Evolutionary conservation across 352 stramenopile species (phyloP).

Genomic region (Pythium dissimile): DNA sequence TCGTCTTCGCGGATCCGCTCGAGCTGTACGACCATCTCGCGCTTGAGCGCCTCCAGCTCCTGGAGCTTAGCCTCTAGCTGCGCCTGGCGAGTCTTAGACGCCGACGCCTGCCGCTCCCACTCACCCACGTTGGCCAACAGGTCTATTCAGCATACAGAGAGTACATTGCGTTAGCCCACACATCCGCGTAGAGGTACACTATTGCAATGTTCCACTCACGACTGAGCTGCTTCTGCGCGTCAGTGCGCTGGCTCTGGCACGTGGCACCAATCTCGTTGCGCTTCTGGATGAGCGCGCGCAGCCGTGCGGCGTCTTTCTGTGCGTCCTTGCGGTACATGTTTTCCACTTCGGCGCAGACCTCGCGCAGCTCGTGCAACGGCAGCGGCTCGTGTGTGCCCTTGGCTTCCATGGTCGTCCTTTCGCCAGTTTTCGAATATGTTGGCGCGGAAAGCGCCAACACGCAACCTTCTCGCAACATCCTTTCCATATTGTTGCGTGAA

Average conservation of each 20-base stretch:
- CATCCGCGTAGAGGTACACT: not conserved
- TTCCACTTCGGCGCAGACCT: slow-evolving; percentile 66
- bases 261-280: slow-evolving; percentile 54
- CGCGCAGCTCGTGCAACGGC: slow-evolving; percentile 62
- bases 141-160: slow-evolving; percentile 26
- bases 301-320: slow-evolving; percentile 46
- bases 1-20: slow-evolving; percentile 65
- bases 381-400: slow-evolving; percentile 20
- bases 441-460: slow-evolving; percentile 6
- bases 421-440: slow-evolving; percentile 4
- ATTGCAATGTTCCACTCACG: slow-evolving; percentile 28
- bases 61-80: slow-evolving; percentile 50
- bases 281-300: slow-evolving; percentile 54
- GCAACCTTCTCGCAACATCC: slow-evolving; percentile 31
- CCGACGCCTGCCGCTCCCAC: slow-evolving; percentile 54
- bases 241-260: slow-evolving; percentile 37
- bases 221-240: slow-evolving; percentile 51
- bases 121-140: slow-evolving; percentile 57
- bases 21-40: slow-evolving; percentile 60
- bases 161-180: not conserved
- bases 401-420: slow-evolving; percentile 23
- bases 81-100: slow-evolving; percentile 43
- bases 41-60: slow-evolving; percentile 63
- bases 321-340: slow-evolving; percentile 59
- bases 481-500: not conserved